phyloP scores from a whole-genome alignment of 2,329 filamentous ascomycete genomes.

The Beauveria bassiana region DNA sequence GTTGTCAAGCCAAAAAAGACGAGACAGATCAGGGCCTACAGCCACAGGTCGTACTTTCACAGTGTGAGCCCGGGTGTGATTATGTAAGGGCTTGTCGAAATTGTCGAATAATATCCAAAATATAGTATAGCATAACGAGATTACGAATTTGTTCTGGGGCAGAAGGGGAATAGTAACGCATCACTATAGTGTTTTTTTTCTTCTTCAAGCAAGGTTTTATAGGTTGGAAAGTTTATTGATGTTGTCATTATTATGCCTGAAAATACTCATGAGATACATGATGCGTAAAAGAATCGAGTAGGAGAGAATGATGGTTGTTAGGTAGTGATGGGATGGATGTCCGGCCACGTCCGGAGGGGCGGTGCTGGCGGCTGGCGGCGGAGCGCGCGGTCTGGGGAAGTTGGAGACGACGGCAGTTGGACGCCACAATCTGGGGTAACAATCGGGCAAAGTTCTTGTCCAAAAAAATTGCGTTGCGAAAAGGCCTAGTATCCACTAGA shows the following conservation, averaged over 20 bases:
- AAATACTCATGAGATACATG: background rate
- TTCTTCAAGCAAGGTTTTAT: background rate
- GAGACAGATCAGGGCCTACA: too few species aligned
- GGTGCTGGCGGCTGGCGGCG: background rate
- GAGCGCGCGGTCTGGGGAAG: background rate
- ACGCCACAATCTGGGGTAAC: background rate
- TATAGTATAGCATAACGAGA: background rate
- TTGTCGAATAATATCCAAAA: too few species aligned
- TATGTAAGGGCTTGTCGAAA: too few species aligned
- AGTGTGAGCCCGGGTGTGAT: too few species aligned
- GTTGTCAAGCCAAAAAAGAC: too few species aligned
- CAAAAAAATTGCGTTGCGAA: background rate
- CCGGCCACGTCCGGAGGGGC: background rate
- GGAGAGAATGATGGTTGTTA: background rate
- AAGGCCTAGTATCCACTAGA: background rate
- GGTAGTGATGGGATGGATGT: background rate
- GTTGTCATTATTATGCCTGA: background rate
- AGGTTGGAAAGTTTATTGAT: background rate
- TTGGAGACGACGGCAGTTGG: background rate
- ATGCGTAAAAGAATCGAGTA: constrained; percentile 5
- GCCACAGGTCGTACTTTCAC: too few species aligned
- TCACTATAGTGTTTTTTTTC: too few species aligned
- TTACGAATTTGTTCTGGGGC: background rate
- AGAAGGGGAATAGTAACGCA: too few species aligned
- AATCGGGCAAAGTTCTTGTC: background rate